Conservation (phyloP, 202 grass and related monocot species). For the Carex arenaria region DNA sequence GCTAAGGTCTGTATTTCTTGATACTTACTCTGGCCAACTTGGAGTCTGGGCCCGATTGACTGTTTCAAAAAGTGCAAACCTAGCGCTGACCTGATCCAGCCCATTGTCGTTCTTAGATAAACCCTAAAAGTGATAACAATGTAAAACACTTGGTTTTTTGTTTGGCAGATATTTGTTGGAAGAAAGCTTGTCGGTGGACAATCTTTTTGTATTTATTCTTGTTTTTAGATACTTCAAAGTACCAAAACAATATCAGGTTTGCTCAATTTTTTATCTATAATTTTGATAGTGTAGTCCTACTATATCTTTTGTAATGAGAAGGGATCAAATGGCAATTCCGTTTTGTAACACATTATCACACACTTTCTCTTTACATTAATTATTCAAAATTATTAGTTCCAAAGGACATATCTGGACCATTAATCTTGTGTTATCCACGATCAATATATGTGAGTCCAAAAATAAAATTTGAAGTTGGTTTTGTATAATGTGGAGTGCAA, state of each 20-base stretch:
- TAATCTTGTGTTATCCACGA: background rate
- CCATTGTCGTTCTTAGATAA: background rate
- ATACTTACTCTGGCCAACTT: background rate
- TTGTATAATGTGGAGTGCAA: background rate
- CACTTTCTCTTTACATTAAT: background rate
- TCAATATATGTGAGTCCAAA: background rate
- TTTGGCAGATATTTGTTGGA: conserved; percentile 84
- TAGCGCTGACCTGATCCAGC: background rate
- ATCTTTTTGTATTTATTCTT: conserved; percentile 98
- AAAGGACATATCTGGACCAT: background rate
- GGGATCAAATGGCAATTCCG: background rate
- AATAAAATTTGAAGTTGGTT: background rate
- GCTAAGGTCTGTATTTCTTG: background rate
- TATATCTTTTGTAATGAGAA: background rate
- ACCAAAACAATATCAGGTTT: conserved; percentile 77
- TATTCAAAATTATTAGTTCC: background rate
- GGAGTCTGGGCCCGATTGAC: background rate
- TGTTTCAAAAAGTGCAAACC: background rate
- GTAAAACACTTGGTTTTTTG: background rate
- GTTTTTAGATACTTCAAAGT: conserved; percentile 96
- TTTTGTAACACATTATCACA: background rate
- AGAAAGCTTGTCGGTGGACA: conserved; percentile 96
- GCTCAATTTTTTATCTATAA: conserved; percentile 1
- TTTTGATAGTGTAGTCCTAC: conserved; percentile 19
- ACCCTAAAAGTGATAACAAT: background rate